phyloP scores from a whole-genome alignment of 2,329 filamentous ascomycete genomes.

The Claviceps africana region DNA sequence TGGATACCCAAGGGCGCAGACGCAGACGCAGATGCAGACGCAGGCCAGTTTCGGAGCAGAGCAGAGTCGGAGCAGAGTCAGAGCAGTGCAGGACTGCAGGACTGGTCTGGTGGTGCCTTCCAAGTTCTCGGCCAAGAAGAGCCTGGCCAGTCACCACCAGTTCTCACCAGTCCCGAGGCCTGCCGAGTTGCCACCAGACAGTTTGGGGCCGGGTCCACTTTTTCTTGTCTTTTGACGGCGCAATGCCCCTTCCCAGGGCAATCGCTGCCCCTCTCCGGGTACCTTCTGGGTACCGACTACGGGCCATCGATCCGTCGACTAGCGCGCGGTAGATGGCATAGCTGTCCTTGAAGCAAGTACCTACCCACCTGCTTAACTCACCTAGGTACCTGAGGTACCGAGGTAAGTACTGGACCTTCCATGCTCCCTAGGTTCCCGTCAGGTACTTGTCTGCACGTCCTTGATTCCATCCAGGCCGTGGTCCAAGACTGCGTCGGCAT shows the following conservation, averaged over 20 bases:
- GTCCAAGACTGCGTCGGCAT: too few relatives aligned
- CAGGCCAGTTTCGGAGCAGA: background rate
- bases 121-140: background rate
- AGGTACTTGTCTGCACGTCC: too few relatives aligned
- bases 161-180: too few relatives aligned
- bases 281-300: background rate
- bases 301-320: too few relatives aligned
- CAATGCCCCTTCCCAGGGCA: background rate
- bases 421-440: background rate
- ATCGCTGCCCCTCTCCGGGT: background rate
- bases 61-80: too few relatives aligned
- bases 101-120: background rate
- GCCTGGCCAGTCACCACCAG: too few relatives aligned
- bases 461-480: too few relatives aligned
- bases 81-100: too few relatives aligned
- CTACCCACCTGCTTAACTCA: too few relatives aligned
- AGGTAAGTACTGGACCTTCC: too few relatives aligned
- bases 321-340: background rate
- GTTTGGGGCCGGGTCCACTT: background rate
- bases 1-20: background rate
- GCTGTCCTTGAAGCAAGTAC: too few relatives aligned
- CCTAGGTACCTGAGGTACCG: too few relatives aligned
- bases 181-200: background rate
- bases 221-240: background rate
- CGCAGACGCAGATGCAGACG: background rate